Evolutionary conservation across 257 asterid genomes (phyloP).

Genomic region (Solanum sejunctum): DNA sequence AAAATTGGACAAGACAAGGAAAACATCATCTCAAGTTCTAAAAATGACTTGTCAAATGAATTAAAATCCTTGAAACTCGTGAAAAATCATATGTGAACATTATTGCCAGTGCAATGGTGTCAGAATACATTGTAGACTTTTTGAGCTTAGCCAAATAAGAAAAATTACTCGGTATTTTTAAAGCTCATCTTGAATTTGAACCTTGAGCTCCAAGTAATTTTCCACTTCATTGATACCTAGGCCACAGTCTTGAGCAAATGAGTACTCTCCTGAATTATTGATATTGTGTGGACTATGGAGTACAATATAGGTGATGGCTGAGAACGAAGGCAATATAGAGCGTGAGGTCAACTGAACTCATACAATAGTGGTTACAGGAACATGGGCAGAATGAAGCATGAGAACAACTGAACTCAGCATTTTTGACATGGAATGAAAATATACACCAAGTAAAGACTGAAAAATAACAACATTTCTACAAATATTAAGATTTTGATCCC

Average conservation of each 20-base stretch:
- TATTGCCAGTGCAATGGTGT: neutral
- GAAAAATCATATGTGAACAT: neutral
- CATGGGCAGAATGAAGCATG: neutral
- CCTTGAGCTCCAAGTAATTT: neutral
- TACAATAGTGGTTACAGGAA: neutral
- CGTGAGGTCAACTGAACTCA: neutral
- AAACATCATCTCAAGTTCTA: neutral
- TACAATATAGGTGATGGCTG: neutral
- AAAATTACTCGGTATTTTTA: neutral
- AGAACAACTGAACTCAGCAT: neutral
- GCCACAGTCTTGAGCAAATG: neutral
- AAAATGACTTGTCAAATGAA: neutral
- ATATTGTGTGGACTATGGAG: neutral
- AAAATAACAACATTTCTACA: neutral
- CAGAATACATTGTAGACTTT: neutral
- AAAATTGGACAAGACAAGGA: neutral
- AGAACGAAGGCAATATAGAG: neutral
- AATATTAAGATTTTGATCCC: neutral
- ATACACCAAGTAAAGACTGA: neutral
- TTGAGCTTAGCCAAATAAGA: neutral
- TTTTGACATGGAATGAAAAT: neutral
- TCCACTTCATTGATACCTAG: neutral
- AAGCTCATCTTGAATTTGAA: neutral
- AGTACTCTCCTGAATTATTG: neutral
- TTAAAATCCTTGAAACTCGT: neutral